These are phyloP conservation scores for Aeminium ludgeri DNA, from an alignment of 495 filamentous ascomycete genomes.

Conservation along the genomic window DNA sequence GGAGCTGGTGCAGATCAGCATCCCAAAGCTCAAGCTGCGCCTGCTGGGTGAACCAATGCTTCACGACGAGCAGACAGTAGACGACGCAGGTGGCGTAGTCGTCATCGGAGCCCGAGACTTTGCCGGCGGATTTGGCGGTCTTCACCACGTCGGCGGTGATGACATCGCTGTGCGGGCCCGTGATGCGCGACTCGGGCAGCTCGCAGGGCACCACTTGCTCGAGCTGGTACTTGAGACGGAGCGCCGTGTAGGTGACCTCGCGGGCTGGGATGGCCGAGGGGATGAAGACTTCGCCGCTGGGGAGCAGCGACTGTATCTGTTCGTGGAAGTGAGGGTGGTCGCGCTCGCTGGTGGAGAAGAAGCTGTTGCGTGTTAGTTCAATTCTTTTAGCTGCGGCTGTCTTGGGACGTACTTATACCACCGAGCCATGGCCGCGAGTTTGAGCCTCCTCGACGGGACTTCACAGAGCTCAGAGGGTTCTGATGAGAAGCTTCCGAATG, in stretches of 20 bases:
- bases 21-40: slow-evolving; percentile 75
- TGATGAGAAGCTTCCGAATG: too few relatives aligned
- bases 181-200: slow-evolving; percentile 53
- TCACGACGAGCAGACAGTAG: slow-evolving; percentile 72
- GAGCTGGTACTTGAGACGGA: slow-evolving; percentile 80
- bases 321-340: slow-evolving; percentile 4
- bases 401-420: neutral
- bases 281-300: slow-evolving; percentile 33
- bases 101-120: slow-evolving; percentile 28
- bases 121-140: slow-evolving; percentile 62
- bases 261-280: slow-evolving; percentile 46
- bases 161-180: slow-evolving; percentile 61
- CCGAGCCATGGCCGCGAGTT: neutral
- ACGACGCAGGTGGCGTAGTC: slow-evolving; percentile 65
- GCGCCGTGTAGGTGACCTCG: slow-evolving; percentile 70
- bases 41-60: slow-evolving; percentile 82
- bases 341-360: slow-evolving; percentile 1
- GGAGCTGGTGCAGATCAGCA: slow-evolving; percentile 59
- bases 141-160: slow-evolving; percentile 63
- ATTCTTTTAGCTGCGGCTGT: too few relatives aligned
- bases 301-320: slow-evolving; percentile 35
- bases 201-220: slow-evolving; percentile 80
- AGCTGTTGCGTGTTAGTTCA: neutral
- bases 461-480: too few relatives aligned
- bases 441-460: too few relatives aligned